Base-by-base conservation (phyloP, 2,329 filamentous ascomycete species). In the Cryphonectria carpinicola region DNA sequence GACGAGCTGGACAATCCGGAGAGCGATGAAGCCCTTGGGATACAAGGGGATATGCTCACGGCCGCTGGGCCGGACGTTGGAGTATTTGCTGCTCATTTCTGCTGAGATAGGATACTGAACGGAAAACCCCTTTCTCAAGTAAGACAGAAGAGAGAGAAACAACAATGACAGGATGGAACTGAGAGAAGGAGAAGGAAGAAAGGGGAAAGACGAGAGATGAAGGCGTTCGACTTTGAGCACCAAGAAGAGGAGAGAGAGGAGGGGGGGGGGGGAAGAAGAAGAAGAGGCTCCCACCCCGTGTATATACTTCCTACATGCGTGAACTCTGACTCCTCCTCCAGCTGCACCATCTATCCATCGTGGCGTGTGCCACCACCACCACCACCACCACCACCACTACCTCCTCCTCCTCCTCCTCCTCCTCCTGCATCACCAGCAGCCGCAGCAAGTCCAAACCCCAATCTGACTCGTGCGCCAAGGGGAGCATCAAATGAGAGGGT, bases 31-130 rank as follows among this genome's bases (percentile, higher is more conserved):
- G 28, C 80, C 80, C 54, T 75, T 78, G 22, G 85, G 84, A 54
- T 84, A 85, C 39, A 79, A 68, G n/a, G 83, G 84, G 35, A 85
- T 78, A 71, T 85, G 84, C 74, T 85, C 83, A 71, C 76, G 79
- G 49, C 84, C 83, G n/a, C 77, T 71, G 8, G 74, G 72, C 32
- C 82, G 79, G 54, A 76, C 72, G 67, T 73, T 75, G 1, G 78
- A 76, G 69, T 81, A 79, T 65, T 76, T 78, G 65, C 39, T 63
- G 49, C 7, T 65, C 32, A 35, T 62, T 56, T 54, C 65, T 58
- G 37, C 37, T 11, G 41, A 43, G 37, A 25, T 10, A 22, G n/a
- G 32, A 37, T 11, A 32, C 6, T 19, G 43, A 22, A 22, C 43
- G 43, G 17, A 22, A 22, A 7, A 7, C 19, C 19, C 6, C 37